These are phyloP conservation scores for Uronychia binucleata DNA, from an alignment of 73 alveolate genomes.

Conservation along the genomic window DNA sequence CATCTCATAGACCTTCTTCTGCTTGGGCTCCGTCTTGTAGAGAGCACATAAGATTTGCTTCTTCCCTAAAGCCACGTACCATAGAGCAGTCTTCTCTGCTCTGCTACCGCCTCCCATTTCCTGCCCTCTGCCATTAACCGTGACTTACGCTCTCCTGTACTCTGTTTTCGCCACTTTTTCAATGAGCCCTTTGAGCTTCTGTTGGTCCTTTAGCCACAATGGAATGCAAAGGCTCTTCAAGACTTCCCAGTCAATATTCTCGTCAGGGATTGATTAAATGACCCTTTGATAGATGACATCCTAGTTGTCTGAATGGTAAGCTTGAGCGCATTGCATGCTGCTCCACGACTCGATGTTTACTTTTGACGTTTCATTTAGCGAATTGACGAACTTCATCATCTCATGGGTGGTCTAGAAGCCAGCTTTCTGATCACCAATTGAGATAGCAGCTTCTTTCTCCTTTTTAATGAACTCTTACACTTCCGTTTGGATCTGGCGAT, in stretches of 20 bases:
- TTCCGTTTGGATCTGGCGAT: neutral
- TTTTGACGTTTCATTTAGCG: neutral
- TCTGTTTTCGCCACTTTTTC: slow-evolving; percentile 59
- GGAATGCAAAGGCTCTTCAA: slow-evolving; percentile 51
- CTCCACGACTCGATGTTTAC: slow-evolving; percentile 37
- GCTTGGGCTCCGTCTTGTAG: slow-evolving; percentile 46
- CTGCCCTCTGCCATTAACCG: slow-evolving; percentile 5
- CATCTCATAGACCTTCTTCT: slow-evolving; percentile 50
- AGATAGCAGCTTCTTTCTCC: slow-evolving; percentile 2
- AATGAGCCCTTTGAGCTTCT: slow-evolving; percentile 20
- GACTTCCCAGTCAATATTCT: slow-evolving; percentile 25
- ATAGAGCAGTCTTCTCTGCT: slow-evolving; percentile 68
- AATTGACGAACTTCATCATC: neutral
- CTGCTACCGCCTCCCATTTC: slow-evolving; percentile 30
- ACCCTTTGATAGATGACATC: slow-evolving; percentile 47
- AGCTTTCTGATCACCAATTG: neutral
- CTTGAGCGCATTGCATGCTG: slow-evolving; percentile 40
- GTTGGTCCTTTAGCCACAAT: slow-evolving; percentile 53
- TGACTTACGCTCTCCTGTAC: slow-evolving; percentile 21
- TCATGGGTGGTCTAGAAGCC: neutral
- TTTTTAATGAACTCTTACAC: neutral
- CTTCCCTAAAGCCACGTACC: slow-evolving; percentile 55
- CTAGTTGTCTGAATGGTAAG: slow-evolving; percentile 40
- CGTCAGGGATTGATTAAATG: slow-evolving; percentile 6
- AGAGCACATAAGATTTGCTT: slow-evolving; percentile 26